Conservation (phyloP, 202 grass and related monocot genomes). For the Setaria viridis region DNA sequence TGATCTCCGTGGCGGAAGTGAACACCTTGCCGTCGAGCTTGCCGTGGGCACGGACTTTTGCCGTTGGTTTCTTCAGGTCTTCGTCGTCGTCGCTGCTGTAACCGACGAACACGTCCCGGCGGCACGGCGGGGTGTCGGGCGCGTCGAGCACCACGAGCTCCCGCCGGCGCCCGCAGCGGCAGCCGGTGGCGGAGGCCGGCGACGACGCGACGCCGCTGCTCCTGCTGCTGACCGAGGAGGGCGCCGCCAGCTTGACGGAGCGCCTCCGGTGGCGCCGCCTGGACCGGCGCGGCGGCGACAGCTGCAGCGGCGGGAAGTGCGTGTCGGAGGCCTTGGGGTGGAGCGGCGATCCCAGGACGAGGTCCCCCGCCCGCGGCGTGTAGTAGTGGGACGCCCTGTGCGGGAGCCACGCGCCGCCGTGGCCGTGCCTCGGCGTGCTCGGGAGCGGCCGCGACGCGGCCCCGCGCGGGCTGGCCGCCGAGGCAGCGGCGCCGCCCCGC, state of each 20-base stretch:
- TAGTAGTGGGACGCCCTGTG: constrained; percentile 83
- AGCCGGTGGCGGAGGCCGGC: constrained; percentile 37
- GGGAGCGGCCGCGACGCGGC: constrained; percentile 4
- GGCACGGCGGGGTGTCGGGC: constrained; percentile 53
- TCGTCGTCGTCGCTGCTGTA: constrained; percentile 50
- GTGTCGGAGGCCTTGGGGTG: constrained; percentile 54
- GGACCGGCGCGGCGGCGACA: constrained; percentile 59
- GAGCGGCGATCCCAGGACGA: constrained; percentile 34
- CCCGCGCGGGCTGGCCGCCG: constrained; percentile 6
- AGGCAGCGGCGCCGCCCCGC: constrained; percentile 22
- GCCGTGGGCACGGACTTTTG: not conserved
- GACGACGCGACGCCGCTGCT: constrained; percentile 50
- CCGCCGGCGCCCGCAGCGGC: constrained; percentile 44
- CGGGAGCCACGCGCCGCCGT: constrained; percentile 37
- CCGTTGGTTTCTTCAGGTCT: constrained; percentile 3
- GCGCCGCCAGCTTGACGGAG: constrained; percentile 43
- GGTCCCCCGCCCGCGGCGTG: constrained; percentile 59
- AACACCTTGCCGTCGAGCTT: constrained; percentile 51
- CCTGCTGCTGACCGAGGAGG: constrained; percentile 34
- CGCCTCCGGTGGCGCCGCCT: constrained; percentile 46
- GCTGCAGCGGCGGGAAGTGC: constrained; percentile 56
- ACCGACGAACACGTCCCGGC: constrained; percentile 47
- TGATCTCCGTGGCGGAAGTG: constrained; percentile 67
- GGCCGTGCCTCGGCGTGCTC: constrained; percentile 33
- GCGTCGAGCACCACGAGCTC: constrained; percentile 30